Percentiles rank a stretch among this genome's conserved stretches.
Evolutionary conservation across 306 rosid species (phyloP).

Genomic region (Geum urbanum): DNA sequence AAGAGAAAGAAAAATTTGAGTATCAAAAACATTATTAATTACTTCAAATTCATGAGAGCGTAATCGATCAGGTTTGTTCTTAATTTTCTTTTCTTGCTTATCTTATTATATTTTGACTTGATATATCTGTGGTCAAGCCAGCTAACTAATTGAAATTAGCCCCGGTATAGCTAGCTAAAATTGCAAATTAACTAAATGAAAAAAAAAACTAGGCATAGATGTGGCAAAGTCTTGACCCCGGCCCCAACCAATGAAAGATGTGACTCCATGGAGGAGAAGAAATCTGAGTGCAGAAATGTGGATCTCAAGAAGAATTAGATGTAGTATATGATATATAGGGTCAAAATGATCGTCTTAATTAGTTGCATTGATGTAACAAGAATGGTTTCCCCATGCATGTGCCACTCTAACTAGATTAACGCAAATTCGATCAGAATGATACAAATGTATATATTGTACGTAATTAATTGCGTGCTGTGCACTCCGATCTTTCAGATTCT

Average conservation of each 20-base stretch:
- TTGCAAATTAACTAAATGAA: background rate
- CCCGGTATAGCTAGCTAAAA: too few relatives aligned
- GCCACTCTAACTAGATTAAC: too few relatives aligned
- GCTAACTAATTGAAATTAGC: background rate
- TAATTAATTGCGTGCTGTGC: background rate
- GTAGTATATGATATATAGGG: background rate
- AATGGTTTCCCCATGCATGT: slow-evolving; percentile 2
- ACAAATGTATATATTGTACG: background rate
- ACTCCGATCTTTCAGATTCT: background rate
- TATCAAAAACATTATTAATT: too few relatives aligned
- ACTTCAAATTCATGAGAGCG: too few relatives aligned
- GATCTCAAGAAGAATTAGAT: slow-evolving; percentile 11
- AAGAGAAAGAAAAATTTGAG: too few relatives aligned
- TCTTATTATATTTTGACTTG: too few relatives aligned
- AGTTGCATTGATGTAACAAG: slow-evolving; percentile 1
- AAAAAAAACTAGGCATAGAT: background rate
- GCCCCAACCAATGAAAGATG: background rate
- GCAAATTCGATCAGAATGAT: too few relatives aligned
- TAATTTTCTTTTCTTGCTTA: too few relatives aligned
- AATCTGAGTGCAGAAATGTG: slow-evolving; percentile 1
- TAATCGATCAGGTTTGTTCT: too few relatives aligned
- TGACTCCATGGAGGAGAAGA: background rate
- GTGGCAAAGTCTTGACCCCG: background rate
- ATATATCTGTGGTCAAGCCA: background rate
- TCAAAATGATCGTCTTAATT: background rate